Evolutionary conservation across 768 basidiomycete species (phyloP), one percentile per base, ranked within the genome.

Genomic region (Amanita exitialis): DNA sequence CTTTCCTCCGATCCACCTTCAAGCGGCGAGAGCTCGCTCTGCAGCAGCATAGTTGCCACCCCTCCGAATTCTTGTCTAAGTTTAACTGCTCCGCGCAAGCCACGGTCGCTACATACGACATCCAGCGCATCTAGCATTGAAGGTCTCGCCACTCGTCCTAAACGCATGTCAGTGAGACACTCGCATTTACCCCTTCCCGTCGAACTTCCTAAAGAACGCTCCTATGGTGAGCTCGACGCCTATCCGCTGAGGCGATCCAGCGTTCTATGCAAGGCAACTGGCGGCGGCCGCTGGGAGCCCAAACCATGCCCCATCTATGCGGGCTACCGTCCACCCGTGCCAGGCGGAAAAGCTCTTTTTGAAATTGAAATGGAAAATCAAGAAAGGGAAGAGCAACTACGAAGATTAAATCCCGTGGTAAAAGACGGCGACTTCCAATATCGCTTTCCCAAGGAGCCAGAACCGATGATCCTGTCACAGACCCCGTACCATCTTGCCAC

Each of bases 281-380:
- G 88, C 42, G 86, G 86, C 12, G 87, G 87, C 13, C 79, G 88
- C 30, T 90, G 87, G 87, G 77, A 78, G 56, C 87, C 88, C 30
- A 83, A 81, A 58, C 74, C 73, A 27, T 64, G 66, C 8, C 67
- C 73, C 1, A 67, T 66, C 55, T 57, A 73, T 51, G 65, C 69
- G 59, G 75, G 74, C 46, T 69, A 74, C 55, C 75, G 82, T 10
- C 64, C 79, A n/a, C 77, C 79, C 32, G 63, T 80, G 37, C 82
- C 81, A 1, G 85, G 85, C 7, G 74, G 73, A 58, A 86, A 85
- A 59, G 77, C 84, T 0, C 73, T 70, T 3, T 88, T 74, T 53
- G 84, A 88, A 61, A 63, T 86, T 18, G 78, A 83, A 58, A 77
- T 86, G 68, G 86, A 88, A 61, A 72, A 71, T 21, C 76, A 82